Conservation (phyloP, 371 early-diverging fungal species). For the Zancudomyces culisetae region DNA sequence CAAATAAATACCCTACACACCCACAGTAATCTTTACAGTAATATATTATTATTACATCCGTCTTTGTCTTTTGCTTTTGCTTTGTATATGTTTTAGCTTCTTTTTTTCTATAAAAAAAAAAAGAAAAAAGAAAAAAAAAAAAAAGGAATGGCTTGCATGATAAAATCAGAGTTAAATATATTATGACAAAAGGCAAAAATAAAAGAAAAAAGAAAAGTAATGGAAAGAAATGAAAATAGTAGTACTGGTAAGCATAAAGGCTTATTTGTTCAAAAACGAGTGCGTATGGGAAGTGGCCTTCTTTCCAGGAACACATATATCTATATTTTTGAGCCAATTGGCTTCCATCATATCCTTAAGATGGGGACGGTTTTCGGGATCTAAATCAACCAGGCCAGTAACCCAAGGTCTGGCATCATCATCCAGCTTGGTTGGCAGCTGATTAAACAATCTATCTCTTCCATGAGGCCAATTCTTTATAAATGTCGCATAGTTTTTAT, state of each 20-base stretch:
- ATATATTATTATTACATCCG: too few relatives aligned
- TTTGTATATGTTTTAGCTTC: too few relatives aligned
- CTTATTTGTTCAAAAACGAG: neutral
- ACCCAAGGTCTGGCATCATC: constrained; percentile 16
- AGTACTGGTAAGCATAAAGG: too few relatives aligned
- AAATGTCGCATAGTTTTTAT: constrained; percentile 36
- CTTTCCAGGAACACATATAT: constrained; percentile 20
- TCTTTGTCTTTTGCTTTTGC: too few relatives aligned
- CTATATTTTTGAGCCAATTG: constrained; percentile 33
- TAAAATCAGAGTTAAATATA: neutral
- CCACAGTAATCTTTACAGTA: too few relatives aligned
- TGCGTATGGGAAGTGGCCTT: constrained; percentile 12
- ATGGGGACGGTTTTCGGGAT: constrained; percentile 26
- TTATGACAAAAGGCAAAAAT: neutral
- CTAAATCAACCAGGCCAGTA: constrained; percentile 28
- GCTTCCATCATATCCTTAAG: constrained; percentile 33
- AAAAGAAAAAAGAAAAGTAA: neutral
- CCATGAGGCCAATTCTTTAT: constrained; percentile 23
- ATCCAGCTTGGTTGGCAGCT: constrained; percentile 16
- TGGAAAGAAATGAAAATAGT: too few relatives aligned
- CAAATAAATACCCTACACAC: too few relatives aligned
- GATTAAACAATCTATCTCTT: constrained; percentile 19
- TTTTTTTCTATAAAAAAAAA: neutral
- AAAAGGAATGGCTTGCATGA: neutral
- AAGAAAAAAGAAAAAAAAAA: neutral